Evolutionary conservation across 2,329 filamentous ascomycete genomes (phyloP), one percentile per base, ranked within the genome.

Genomic region (Fusarium sacchari): DNA sequence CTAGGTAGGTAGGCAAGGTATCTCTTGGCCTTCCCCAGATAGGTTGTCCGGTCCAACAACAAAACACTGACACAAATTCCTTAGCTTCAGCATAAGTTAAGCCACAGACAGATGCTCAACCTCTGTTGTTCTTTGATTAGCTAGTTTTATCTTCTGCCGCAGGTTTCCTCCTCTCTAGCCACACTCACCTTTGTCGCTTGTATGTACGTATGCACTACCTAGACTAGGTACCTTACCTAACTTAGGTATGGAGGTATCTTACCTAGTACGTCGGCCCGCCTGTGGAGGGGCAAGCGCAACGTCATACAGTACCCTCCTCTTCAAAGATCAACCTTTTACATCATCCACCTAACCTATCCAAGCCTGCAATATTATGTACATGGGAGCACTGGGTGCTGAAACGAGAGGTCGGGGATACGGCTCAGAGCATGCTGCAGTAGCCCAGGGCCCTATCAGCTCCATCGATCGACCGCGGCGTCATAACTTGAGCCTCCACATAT

Each of bases 401-500:
- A 47, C 44, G 50, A 46, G 34, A 42, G 40, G 37, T 30, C 49
- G 24, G 58, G 44, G 44, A 53, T 34, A 52, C 53, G 49, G 43
- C 50, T 42, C 32, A 34, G 32, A 46, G 43, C 39, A 39, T 58
- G 46, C 50, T 49, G 44, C 24, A 37, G 50, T 26, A 39, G 20
- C 22, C 20, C 17, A 49, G 42, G 42, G 52, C 44, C 37, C 49
- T 64, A 57, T n/a, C 68, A 42, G 42, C 40, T 52, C 49, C 61
- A 68, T 68, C 52, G 50, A 71, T 71, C 58, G 67, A 59, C 67
- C 50, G 43, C 46, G 71, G 71, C 71, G 71, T 73, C 71, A 74
- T 73, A 58, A 57, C 30, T 57, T 39, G 66, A 60, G 57, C 66
- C 56, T 70, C 71, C 71, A 71, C 66, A 60, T 63, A 62, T 61